These are phyloP conservation scores for Paralagenidium karlingii DNA, from an alignment of 352 stramenopile species.

Conservation along the genomic window DNA sequence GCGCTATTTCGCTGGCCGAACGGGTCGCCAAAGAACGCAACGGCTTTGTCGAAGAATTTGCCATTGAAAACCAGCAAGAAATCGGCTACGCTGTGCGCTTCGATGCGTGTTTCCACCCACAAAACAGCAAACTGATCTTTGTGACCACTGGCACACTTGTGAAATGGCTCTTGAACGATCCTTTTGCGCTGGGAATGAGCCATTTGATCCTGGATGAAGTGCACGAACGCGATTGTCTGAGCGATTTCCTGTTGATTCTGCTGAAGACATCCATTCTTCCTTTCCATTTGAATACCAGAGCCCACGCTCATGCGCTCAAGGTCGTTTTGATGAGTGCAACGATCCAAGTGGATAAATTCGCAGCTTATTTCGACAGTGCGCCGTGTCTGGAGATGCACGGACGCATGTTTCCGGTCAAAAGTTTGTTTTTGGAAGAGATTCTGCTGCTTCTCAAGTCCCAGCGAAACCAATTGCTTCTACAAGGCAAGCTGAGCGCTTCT, in stretches of 20 bases:
- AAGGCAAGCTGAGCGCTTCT: constrained; percentile 3
- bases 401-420: constrained; percentile 83
- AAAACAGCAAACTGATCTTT: constrained; percentile 91
- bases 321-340: constrained; percentile 95
- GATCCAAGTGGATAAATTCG: constrained; percentile 90
- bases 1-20: constrained; percentile 83
- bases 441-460: constrained; percentile 21
- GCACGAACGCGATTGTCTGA: constrained; percentile 92
- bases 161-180: constrained; percentile 72
- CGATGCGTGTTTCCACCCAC: constrained; percentile 60
- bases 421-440: constrained; percentile 88
- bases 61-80: constrained; percentile 48
- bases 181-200: constrained; percentile 69
- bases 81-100: constrained; percentile 91
- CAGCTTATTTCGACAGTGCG: constrained; percentile 82
- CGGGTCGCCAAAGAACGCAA: constrained; percentile 78
- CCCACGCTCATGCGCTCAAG: constrained; percentile 26
- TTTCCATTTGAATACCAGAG: constrained; percentile 50
- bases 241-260: constrained; percentile 93
- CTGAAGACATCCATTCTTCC: constrained; percentile 82
- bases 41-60: constrained; percentile 22
- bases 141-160: constrained; percentile 94
- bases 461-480: neutral
- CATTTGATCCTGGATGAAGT: constrained; percentile 95
- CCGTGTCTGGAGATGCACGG: constrained; percentile 56